Conservation (phyloP, 2,329 filamentous ascomycete genomes). For the Albifimbria verrucaria region DNA sequence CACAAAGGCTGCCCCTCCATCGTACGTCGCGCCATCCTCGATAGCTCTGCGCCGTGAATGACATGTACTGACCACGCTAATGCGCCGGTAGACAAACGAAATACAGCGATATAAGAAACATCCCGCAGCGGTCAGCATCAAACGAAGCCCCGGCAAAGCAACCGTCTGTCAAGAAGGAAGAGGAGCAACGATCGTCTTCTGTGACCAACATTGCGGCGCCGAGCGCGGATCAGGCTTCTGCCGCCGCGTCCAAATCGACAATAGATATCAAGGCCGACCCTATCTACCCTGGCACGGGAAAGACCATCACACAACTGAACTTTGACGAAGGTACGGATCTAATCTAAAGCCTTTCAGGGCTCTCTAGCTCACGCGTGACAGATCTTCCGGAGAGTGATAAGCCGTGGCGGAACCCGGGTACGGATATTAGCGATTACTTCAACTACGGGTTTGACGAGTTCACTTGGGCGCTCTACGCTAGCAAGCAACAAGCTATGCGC, state of each 20-base stretch:
- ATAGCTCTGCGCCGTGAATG: too few species aligned
- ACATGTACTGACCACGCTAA: conserved; percentile 1
- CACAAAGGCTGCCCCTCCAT: conserved; percentile 55
- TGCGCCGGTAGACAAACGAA: conserved; percentile 48
- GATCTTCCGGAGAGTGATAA: conserved; percentile 79
- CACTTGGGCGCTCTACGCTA: conserved; percentile 91
- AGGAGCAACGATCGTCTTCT: conserved; percentile 27
- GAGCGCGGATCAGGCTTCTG: conserved; percentile 53
- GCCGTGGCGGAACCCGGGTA: conserved; percentile 91
- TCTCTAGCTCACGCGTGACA: conserved; percentile 16
- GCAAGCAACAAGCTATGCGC: conserved; percentile 79
- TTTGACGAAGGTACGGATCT: conserved; percentile 60
- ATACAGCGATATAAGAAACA: conserved; percentile 64
- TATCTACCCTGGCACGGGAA: conserved; percentile 72
- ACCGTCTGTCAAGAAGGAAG: conserved; percentile 44
- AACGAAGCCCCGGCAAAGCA: conserved; percentile 48
- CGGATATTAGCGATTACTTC: conserved; percentile 95
- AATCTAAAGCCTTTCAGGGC: too few species aligned
- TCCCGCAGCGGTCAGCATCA: conserved; percentile 56
- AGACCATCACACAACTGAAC: conserved; percentile 73
- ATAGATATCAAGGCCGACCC: conserved; percentile 84
- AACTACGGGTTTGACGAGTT: conserved; percentile 99
- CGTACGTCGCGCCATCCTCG: conserved; percentile 39
- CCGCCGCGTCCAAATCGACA: conserved; percentile 73
- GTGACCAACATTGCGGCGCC: conserved; percentile 29